Conservation (phyloP, 352 stramenopile genomes). For the Thraustotheca clavata region DNA sequence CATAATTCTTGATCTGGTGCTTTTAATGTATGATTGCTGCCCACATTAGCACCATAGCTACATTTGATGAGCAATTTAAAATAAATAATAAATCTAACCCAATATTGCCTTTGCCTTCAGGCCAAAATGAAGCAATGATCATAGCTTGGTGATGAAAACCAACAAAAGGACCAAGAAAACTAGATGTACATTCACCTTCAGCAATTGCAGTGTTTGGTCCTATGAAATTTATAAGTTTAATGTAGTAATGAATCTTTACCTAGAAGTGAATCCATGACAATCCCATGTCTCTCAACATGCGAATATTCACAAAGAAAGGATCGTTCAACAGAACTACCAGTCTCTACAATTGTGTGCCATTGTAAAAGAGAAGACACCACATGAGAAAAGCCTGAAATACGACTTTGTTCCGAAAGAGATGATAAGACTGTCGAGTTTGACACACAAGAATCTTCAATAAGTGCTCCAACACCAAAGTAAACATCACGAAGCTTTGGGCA, state of each 20-base stretch:
- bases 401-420: constrained; percentile 33
- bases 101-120: constrained; percentile 89
- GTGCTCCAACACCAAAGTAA: constrained; percentile 55
- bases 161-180: constrained; percentile 90
- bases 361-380: constrained; percentile 60
- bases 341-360: constrained; percentile 56
- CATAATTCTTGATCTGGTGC: constrained; percentile 85
- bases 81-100: constrained; percentile 40
- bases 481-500: constrained; percentile 50
- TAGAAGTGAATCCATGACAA: constrained; percentile 81
- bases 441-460: constrained; percentile 56
- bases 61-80: neutral
- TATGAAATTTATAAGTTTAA: neutral
- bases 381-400: constrained; percentile 47
- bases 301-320: constrained; percentile 72
- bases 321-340: constrained; percentile 50
- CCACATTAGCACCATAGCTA: constrained; percentile 87
- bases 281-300: constrained; percentile 69
- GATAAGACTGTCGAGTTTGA: constrained; percentile 60
- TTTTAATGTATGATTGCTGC: constrained; percentile 95
- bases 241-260: constrained; percentile 22
- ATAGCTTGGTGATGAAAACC: constrained; percentile 93
- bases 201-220: constrained; percentile 72
- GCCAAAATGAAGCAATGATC: constrained; percentile 89
- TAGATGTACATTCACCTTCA: constrained; percentile 86